Base-by-base conservation (phyloP, 768 basidiomycete species). In the Boletales sp. region DNA sequence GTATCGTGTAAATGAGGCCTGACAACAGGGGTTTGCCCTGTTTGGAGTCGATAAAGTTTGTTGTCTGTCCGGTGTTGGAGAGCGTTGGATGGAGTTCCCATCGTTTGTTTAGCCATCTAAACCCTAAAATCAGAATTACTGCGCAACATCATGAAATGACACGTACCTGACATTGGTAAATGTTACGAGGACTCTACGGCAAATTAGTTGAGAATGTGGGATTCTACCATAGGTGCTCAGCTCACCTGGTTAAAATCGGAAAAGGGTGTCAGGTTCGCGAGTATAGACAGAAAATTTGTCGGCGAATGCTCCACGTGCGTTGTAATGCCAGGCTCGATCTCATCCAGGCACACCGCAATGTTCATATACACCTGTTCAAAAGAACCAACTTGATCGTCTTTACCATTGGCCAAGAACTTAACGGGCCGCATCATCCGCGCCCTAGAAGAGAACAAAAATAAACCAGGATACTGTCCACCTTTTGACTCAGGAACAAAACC, bases 291-390 rank as follows among this genome's bases (percentile, higher is more conserved):
- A 69, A 99, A 94, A 67, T 92, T 94, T 8, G 96, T 97, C 5
- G 96, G 91, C 36, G 89, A 78, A 61, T 92, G 86, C 71, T 99
- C 96, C 37, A 96, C 87, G 68, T 99, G 96, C 1, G 90, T 89
- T 17, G 92, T 87, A 8, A 89, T 74, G 14, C 78, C 83, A 48
- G 72, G 67, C 48, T 84, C 81, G 49, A 97, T 86, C 69, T 96
- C 96, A 58, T 86, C 85, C 4, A 85, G 86, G 47, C 82, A 90
- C 60, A 90, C 86, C 3, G 96, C 95, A 64, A 99, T 90, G 64
- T 99, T 91, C 92, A 98, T 93, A 66, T 98, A 99, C 6, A 97
- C 96, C 71, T 99, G 96, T 69, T 99, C 96, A 60, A 99, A 99
- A 8, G 95, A 80, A 4, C 96, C 96, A 48, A 98, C 78, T 66